phyloP scores from a whole-genome alignment of 305 asterid genomes.

The Ajuga reptans region DNA sequence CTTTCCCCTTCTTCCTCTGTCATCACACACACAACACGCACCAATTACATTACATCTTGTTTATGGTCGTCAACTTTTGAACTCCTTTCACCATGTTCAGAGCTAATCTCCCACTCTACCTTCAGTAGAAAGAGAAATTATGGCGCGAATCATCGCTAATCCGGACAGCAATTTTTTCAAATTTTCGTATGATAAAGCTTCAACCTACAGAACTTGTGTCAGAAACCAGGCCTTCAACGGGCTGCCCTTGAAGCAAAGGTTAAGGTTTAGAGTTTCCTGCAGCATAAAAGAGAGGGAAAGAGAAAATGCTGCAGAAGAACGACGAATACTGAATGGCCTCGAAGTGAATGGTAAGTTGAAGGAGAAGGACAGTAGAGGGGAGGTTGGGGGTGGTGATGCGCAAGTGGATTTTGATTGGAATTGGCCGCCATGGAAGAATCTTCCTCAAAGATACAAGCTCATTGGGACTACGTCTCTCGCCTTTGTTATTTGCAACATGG shows the following conservation, averaged over 20 bases:
- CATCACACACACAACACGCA: constrained; percentile 16
- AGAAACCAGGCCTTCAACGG: constrained; percentile 26
- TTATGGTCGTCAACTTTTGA: not conserved
- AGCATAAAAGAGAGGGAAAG: constrained; percentile 56
- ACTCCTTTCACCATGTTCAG: not conserved
- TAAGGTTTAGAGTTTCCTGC: constrained; percentile 50
- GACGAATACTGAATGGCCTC: constrained; percentile 34
- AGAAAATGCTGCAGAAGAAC: constrained; percentile 34
- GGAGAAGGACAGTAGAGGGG: constrained; percentile 32
- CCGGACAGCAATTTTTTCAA: constrained; percentile 35
- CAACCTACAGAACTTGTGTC: constrained; percentile 27
- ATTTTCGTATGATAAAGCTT: constrained; percentile 30
- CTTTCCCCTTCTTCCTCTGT: not conserved
- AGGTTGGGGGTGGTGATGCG: constrained; percentile 26
- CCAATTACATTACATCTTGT: not conserved
- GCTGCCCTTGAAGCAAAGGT: constrained; percentile 29
- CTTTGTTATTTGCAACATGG: constrained; percentile 93
- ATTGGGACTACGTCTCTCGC: constrained; percentile 92
- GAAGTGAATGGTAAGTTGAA: constrained; percentile 38
- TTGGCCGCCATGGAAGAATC: constrained; percentile 89
- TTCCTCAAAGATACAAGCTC: constrained; percentile 82
- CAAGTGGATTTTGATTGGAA: constrained; percentile 46
- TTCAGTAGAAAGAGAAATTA: constrained; percentile 4
- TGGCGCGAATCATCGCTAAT: constrained; percentile 43
- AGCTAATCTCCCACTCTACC: not conserved